Evolutionary conservation across 371 early-diverging fungal genomes (phyloP).

Genomic region (Amoeboradix gromovi): DNA sequence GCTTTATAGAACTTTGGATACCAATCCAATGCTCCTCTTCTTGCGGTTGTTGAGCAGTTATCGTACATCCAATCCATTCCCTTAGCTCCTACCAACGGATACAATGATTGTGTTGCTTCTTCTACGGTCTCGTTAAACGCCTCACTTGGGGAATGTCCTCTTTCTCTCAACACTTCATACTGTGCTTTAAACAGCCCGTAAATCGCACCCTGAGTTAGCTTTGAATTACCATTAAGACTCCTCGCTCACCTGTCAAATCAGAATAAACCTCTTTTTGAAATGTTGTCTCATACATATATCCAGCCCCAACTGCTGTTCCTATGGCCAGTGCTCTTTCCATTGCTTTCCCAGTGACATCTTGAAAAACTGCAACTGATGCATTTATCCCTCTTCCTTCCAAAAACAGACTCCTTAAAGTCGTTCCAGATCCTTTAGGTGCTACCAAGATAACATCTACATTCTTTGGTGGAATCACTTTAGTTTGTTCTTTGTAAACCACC

Average conservation of each 20-base stretch:
- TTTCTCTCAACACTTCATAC: slow-evolving; percentile 76
- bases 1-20: slow-evolving; percentile 67
- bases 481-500: slow-evolving; percentile 69
- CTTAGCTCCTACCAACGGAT: slow-evolving; percentile 76
- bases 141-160: slow-evolving; percentile 75
- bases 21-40: slow-evolving; percentile 92
- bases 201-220: slow-evolving; percentile 37
- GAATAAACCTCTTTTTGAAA: slow-evolving; percentile 88
- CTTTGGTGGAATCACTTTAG: slow-evolving; percentile 57
- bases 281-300: slow-evolving; percentile 86
- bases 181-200: slow-evolving; percentile 86
- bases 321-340: slow-evolving; percentile 67
- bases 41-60: slow-evolving; percentile 75
- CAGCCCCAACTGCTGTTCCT: slow-evolving; percentile 79
- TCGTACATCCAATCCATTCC: slow-evolving; percentile 94
- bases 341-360: slow-evolving; percentile 37
- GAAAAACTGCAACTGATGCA: slow-evolving; percentile 77
- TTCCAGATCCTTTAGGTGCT: slow-evolving; percentile 35
- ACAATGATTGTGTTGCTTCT: slow-evolving; percentile 88
- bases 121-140: slow-evolving; percentile 96
- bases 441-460: slow-evolving; percentile 33
- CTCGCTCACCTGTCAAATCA: slow-evolving; percentile 87
- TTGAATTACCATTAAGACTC: slow-evolving; percentile 43
- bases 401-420: slow-evolving; percentile 81
- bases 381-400: slow-evolving; percentile 88